These are phyloP conservation scores for Yarrowia osloensis DNA, from an alignment of 805 yeast genomes.

Conservation along the genomic window DNA sequence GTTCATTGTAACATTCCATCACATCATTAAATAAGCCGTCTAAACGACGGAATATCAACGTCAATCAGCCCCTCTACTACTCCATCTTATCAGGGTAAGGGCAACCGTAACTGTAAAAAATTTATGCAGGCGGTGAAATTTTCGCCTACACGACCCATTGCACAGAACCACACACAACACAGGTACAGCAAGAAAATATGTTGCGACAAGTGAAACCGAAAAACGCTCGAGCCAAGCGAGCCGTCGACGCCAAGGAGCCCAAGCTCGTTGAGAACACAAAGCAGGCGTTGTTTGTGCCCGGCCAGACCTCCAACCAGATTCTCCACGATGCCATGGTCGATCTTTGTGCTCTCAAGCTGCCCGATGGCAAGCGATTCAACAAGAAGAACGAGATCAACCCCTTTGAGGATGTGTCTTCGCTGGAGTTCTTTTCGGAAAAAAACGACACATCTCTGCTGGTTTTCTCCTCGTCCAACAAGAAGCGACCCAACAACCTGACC, in stretches of 20 bases:
- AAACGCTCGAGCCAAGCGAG: conserved; percentile 94
- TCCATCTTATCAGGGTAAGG: conserved; percentile 8
- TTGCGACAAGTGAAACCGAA: conserved; percentile 61
- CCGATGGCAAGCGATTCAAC: conserved; percentile 79
- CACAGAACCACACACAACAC: not conserved
- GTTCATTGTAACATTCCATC: too few relatives aligned
- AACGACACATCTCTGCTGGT: conserved; percentile 88
- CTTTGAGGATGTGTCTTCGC: conserved; percentile 80
- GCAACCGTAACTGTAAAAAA: conserved; percentile 10
- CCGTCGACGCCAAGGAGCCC: conserved; percentile 83
- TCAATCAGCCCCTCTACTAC: not conserved
- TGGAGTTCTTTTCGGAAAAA: conserved; percentile 93
- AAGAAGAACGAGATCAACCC: conserved; percentile 90
- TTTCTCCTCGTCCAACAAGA: conserved; percentile 76
- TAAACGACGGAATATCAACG: not conserved
- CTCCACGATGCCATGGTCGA: conserved; percentile 90
- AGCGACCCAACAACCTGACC: conserved; percentile 88
- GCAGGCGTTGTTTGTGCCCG: conserved; percentile 88
- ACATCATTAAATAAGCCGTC: not conserved
- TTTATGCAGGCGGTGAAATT: conserved; percentile 17
- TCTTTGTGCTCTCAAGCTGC: conserved; percentile 86
- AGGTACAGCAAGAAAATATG: not conserved
- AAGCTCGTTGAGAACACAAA: conserved; percentile 88
- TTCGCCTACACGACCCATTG: not conserved
- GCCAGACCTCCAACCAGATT: conserved; percentile 72